Percentiles rank a stretch among this genome's conserved stretches.
phyloP scores from a whole-genome alignment of 768 basidiomycete species.

The Lanmaoa rubissima region DNA sequence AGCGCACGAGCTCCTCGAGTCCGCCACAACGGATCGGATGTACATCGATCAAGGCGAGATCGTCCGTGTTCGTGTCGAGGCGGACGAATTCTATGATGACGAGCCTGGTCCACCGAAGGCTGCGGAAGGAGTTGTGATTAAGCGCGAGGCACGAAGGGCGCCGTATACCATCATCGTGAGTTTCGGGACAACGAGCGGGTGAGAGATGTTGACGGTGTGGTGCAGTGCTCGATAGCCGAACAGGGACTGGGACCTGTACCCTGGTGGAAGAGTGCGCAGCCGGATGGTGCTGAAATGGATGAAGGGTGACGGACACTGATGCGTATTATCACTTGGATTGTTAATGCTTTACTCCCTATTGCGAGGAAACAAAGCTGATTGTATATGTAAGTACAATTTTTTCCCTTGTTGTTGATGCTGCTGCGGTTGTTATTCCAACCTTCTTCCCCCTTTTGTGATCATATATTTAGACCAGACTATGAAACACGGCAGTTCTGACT shows the following conservation, averaged over 20 bases:
- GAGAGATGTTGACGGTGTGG: neutral
- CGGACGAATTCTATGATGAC: slow-evolving; percentile 82
- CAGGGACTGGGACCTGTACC: slow-evolving; percentile 74
- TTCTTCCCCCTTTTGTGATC: neutral
- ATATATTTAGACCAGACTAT: neutral
- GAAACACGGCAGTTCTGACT: neutral
- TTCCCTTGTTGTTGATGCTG: neutral
- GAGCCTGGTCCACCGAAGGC: slow-evolving; percentile 83
- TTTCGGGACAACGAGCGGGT: neutral
- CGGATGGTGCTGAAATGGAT: slow-evolving; percentile 42
- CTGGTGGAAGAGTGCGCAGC: slow-evolving; percentile 66
- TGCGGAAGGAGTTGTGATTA: slow-evolving; percentile 61
- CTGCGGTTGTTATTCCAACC: neutral
- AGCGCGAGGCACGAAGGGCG: slow-evolving; percentile 47
- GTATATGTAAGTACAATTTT: slow-evolving; percentile 1
- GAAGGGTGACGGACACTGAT: slow-evolving; percentile 29
- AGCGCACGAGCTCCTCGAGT: slow-evolving; percentile 64
- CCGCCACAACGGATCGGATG: slow-evolving; percentile 63
- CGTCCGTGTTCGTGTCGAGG: slow-evolving; percentile 74
- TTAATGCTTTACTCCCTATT: neutral
- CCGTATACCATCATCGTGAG: slow-evolving; percentile 74
- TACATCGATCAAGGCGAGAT: slow-evolving; percentile 79
- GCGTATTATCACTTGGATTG: neutral
- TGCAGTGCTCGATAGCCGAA: slow-evolving; percentile 79
- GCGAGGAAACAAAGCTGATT: neutral